Conservation (phyloP, 2,329 filamentous ascomycete genomes). For the Dactylellina drechsleri region DNA sequence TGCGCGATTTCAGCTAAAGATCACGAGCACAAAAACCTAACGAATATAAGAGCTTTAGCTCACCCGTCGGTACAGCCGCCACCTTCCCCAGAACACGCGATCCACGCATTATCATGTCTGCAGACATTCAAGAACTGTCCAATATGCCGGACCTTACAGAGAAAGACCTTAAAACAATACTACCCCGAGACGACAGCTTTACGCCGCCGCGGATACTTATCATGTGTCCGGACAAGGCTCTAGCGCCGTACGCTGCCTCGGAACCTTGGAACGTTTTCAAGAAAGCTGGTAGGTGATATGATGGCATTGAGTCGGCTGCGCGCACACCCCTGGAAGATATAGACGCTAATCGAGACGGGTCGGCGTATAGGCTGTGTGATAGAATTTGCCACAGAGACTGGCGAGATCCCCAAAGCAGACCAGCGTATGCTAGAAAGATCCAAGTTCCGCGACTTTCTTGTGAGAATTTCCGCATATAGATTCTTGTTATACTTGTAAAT, state of each 20-base stretch:
- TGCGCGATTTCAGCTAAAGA: conserved; percentile 13
- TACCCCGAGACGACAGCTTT: conserved; percentile 45
- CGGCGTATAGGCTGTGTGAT: conserved; percentile 53
- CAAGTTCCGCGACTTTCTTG: conserved; percentile 42
- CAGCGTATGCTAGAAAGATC: conserved; percentile 53
- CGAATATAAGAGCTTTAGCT: background rate
- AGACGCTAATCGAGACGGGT: background rate
- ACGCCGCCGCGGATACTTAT: conserved; percentile 52
- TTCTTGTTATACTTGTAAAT: background rate
- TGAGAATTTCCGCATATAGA: conserved; percentile 4
- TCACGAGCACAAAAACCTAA: background rate
- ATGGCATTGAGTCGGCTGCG: too few relatives aligned
- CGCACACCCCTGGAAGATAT: conserved; percentile 6
- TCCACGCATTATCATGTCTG: background rate
- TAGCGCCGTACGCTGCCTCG: conserved; percentile 40
- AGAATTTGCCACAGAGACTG: conserved; percentile 57
- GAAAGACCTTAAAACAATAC: conserved; percentile 45
- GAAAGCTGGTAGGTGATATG: conserved; percentile 40
- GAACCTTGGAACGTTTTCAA: conserved; percentile 50
- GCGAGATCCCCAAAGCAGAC: conserved; percentile 55
- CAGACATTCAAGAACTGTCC: conserved; percentile 13
- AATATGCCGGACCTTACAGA: conserved; percentile 17
- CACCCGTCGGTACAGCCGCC: conserved; percentile 12
- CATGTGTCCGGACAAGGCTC: conserved; percentile 52
- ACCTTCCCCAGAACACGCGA: background rate